Percentiles rank a stretch among this genome's conserved stretches.
These are phyloP conservation scores for Gossypium turneri DNA, from an alignment of 345 rosid genomes.

Conservation along the genomic window DNA sequence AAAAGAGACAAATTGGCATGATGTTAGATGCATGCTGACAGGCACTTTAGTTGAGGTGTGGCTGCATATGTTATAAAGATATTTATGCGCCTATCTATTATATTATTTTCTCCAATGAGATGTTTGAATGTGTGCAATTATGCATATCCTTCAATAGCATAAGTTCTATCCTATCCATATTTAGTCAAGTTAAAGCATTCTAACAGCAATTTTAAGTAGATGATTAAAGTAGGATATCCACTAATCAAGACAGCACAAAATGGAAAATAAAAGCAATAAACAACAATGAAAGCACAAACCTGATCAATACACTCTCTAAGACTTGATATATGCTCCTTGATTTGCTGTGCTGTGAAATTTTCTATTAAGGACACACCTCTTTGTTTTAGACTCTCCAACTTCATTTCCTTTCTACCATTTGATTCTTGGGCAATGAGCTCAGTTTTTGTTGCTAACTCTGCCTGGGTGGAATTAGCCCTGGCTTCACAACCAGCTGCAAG, in stretches of 20 bases:
- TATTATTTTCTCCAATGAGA: neutral
- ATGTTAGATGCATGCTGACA: neutral
- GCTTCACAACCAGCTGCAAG: neutral
- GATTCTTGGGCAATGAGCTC: conserved; percentile 10
- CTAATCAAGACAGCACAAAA: neutral
- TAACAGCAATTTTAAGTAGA: neutral
- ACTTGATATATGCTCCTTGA: conserved; percentile 42
- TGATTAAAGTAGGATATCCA: neutral
- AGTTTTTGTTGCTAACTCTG: conserved; percentile 10
- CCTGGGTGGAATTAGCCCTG: neutral
- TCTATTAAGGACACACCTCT: conserved; percentile 41
- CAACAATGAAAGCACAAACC: conserved; percentile 24
- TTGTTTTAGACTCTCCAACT: conserved; percentile 16
- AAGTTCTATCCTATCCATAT: neutral
- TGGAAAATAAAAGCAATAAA: neutral
- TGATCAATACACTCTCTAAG: conserved; percentile 28
- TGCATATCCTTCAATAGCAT: neutral
- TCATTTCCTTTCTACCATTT: conserved; percentile 8
- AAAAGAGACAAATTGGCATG: neutral
- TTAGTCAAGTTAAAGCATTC: conserved; percentile 8
- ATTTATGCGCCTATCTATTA: neutral
- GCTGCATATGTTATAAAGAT: neutral
- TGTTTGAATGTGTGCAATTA: conserved; percentile 2
- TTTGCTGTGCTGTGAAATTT: conserved; percentile 39
- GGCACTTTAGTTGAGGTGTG: neutral